Base-by-base conservation (phyloP, 495 filamentous ascomycete genomes). In the Podospora appendiculata region DNA sequence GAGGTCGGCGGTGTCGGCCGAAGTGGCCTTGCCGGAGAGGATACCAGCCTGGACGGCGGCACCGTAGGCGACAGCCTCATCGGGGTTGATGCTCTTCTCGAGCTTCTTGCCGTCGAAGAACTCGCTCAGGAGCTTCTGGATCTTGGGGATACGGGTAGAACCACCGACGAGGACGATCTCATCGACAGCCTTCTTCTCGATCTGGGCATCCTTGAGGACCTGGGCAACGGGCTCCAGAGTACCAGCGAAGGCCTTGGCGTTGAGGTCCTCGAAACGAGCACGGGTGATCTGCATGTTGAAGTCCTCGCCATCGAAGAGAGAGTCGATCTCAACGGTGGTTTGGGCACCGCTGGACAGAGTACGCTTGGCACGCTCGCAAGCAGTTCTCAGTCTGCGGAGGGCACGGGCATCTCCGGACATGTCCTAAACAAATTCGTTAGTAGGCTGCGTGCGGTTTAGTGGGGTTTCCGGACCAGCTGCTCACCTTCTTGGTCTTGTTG, bases 101-200 rank as follows among this genome's bases (percentile, higher is more conserved):
- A 95, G 83, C 80, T 97, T 94, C 88, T 98, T 98, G 70, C 89
- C 89, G 70, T 96, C 89, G 82, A 96, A 96, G 81, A 95, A 95
- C 79, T 95, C 93, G 79, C 83, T 90, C 61, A 96, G 85, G 66
- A 96, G 86, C 80, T 94, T 94, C 84, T 97, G 94, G 72, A 98
- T 92, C 75, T 89, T 88, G 68, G 93, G 93, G 61, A 98, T 98
- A 88, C 93, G 93, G 68, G 94, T 97, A 49, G 94, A 98, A 59
- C 94, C 94, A 82, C 93, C 93, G 67, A 98, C 94, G 40, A 98
- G 79, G 66, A 98, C 93, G 61, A 97, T 95, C 80, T 98, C 93
- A 72, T 96, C 89, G 56, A 98, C 90, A 53, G 80, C 85, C 64
- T 81, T 84, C 86, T 98, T 98, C 77, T 95, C 87, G 53, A 95